Conservation (phyloP, 1,284 basidiomycete genomes). For the Pyrrhoderma noxium region DNA sequence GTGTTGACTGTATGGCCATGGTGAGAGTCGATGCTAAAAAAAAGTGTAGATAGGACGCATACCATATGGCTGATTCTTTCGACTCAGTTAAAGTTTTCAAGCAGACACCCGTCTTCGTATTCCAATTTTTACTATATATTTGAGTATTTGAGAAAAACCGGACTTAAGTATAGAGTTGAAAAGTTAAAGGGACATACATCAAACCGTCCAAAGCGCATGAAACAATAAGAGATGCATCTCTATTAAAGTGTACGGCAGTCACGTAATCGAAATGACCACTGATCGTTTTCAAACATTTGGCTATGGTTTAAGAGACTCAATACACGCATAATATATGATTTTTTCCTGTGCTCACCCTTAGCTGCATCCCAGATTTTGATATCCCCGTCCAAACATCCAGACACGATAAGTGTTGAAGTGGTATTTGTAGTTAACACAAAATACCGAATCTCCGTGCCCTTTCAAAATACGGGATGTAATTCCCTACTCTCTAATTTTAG, state of each 20-base stretch:
- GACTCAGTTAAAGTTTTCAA: constrained; percentile 93
- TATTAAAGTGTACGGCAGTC: constrained; percentile 89
- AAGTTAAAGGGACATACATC: constrained; percentile 74
- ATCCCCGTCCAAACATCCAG: constrained; percentile 89
- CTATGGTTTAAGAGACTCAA: too few species aligned
- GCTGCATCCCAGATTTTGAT: constrained; percentile 88
- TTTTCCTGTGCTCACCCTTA: constrained; percentile 48
- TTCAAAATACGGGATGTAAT: constrained; percentile 58
- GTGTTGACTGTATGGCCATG: constrained; percentile 74
- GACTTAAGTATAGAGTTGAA: too few species aligned
- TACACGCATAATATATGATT: too few species aligned
- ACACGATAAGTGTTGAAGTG: constrained; percentile 81
- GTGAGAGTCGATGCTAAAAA: too few species aligned
- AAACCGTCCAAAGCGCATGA: constrained; percentile 89
- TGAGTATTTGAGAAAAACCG: too few species aligned
- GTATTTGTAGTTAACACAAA: constrained; percentile 90
- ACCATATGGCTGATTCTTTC: constrained; percentile 77
- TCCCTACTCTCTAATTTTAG: constrained; percentile 42
- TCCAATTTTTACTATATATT: constrained; percentile 82
- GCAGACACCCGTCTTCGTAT: constrained; percentile 87
- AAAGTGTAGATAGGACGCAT: too few species aligned
- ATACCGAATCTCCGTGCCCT: constrained; percentile 85
- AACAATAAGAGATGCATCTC: constrained; percentile 86
- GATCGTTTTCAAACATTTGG: constrained; percentile 74
- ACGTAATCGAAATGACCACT: constrained; percentile 95